Evolutionary conservation across 2,329 filamentous ascomycete species (phyloP).

Genomic region (Biscogniauxia marginata): DNA sequence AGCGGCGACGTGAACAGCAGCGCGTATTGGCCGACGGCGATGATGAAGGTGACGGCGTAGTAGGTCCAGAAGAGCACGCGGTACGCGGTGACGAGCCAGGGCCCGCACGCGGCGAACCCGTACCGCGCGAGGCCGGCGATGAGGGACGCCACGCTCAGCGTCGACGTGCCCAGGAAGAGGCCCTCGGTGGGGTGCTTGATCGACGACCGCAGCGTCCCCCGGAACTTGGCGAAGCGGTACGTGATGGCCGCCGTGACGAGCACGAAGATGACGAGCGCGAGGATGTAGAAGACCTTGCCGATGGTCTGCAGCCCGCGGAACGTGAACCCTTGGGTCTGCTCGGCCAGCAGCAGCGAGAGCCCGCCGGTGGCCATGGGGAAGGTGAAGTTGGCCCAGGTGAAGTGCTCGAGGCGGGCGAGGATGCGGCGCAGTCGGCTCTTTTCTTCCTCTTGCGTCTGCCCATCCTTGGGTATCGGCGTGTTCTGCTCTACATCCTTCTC

Average conservation of each 20-base stretch:
- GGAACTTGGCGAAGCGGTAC: conserved; percentile 44
- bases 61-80: conserved; percentile 43
- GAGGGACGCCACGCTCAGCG: conserved; percentile 42
- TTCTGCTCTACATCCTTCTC: not conserved
- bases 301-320: conserved; percentile 50
- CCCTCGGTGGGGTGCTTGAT: conserved; percentile 51
- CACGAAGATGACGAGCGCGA: conserved; percentile 48
- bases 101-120: conserved; percentile 36
- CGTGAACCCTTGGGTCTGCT: conserved; percentile 37
- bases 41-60: conserved; percentile 37
- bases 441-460: not conserved
- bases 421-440: not conserved
- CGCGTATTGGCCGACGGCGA: conserved; percentile 39
- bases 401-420: conserved; percentile 34
- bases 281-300: conserved; percentile 49
- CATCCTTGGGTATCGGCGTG: not conserved
- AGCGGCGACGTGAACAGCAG: conserved; percentile 37
- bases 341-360: conserved; percentile 41
- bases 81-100: conserved; percentile 40
- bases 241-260: conserved; percentile 34
- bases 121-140: conserved; percentile 40
- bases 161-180: conserved; percentile 41
- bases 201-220: conserved; percentile 42
- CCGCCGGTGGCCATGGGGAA: conserved; percentile 48
- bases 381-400: conserved; percentile 48